phyloP scores from a whole-genome alignment of 768 basidiomycete genomes.

The Mycena pura region DNA sequence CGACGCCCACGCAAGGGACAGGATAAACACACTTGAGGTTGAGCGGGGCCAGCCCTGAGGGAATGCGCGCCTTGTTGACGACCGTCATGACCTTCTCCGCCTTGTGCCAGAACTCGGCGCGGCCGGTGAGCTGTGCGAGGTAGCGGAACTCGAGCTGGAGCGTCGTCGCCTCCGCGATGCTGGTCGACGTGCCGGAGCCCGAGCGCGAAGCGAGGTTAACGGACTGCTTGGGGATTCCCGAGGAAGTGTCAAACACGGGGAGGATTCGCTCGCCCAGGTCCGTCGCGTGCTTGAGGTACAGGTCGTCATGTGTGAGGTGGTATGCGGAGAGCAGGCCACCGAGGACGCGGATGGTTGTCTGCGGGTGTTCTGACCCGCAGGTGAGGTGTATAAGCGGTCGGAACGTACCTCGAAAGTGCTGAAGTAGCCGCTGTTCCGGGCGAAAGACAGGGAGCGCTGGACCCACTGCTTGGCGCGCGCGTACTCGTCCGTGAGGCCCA shows the following conservation, averaged over 20 bases:
- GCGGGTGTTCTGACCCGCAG: neutral
- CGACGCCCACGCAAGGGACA: neutral
- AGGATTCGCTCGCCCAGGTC: slow-evolving; percentile 87
- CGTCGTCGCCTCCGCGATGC: slow-evolving; percentile 85
- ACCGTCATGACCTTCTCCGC: slow-evolving; percentile 62
- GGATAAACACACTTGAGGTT: slow-evolving; percentile 67
- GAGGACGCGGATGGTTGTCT: slow-evolving; percentile 93
- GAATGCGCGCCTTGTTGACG: slow-evolving; percentile 64
- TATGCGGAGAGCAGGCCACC: slow-evolving; percentile 90
- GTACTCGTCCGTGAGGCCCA: slow-evolving; percentile 85
- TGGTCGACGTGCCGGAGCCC: slow-evolving; percentile 59
- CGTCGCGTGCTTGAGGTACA: slow-evolving; percentile 77
- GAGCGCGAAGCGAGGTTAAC: slow-evolving; percentile 78
- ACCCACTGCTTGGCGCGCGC: slow-evolving; percentile 79
- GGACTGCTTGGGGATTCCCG: slow-evolving; percentile 77
- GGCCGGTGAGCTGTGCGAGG: slow-evolving; percentile 77
- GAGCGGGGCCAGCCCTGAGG: slow-evolving; percentile 81
- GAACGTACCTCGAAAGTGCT: slow-evolving; percentile 90
- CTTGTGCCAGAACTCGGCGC: slow-evolving; percentile 47
- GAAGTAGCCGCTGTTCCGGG: slow-evolving; percentile 73
- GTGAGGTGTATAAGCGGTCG: neutral
- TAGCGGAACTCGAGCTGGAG: slow-evolving; percentile 79
- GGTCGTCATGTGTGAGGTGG: slow-evolving; percentile 63
- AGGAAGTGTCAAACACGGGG: slow-evolving; percentile 78
- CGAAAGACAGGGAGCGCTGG: slow-evolving; percentile 69